Evolutionary conservation across 75 land plant species (phyloP).

Genomic region (Sequoia sempervirens): DNA sequence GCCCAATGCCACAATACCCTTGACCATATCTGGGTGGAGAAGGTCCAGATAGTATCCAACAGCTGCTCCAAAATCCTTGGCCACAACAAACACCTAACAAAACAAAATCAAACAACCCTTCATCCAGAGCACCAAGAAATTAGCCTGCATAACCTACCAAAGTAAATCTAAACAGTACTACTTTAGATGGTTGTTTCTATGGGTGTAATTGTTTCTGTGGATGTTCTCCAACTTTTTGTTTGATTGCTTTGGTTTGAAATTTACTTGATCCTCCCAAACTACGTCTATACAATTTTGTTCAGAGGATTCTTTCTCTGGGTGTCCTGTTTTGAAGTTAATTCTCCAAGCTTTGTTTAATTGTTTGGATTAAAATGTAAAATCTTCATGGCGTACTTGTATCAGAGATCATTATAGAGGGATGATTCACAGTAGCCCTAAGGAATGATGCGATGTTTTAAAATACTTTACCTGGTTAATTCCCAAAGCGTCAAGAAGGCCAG

Average conservation of each 20-base stretch:
- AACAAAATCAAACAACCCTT: background rate
- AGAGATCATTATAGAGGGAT: background rate
- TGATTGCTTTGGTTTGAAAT: background rate
- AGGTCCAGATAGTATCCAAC: slow-evolving; percentile 23
- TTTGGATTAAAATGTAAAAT: too few relatives aligned
- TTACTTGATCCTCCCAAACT: too few relatives aligned
- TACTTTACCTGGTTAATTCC: background rate
- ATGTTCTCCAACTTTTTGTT: background rate
- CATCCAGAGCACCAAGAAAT: background rate
- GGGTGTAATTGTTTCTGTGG: too few relatives aligned
- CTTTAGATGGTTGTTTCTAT: background rate
- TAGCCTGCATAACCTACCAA: background rate
- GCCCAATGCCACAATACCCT: slow-evolving; percentile 46
- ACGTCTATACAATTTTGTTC: background rate
- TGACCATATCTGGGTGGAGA: slow-evolving; percentile 33
- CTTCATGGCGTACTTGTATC: too few relatives aligned
- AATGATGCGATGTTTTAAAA: background rate
- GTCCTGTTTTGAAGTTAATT: background rate
- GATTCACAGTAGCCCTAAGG: background rate
- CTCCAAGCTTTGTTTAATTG: background rate
- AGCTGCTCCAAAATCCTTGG: slow-evolving; percentile 47
- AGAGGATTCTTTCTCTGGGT: background rate
- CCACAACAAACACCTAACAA: slow-evolving; percentile 44
- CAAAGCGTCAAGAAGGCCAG: slow-evolving; percentile 57
- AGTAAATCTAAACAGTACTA: background rate